Evolutionary conservation across 352 stramenopile genomes (phyloP).

Genomic region (Halophytophthora polymorphica): DNA sequence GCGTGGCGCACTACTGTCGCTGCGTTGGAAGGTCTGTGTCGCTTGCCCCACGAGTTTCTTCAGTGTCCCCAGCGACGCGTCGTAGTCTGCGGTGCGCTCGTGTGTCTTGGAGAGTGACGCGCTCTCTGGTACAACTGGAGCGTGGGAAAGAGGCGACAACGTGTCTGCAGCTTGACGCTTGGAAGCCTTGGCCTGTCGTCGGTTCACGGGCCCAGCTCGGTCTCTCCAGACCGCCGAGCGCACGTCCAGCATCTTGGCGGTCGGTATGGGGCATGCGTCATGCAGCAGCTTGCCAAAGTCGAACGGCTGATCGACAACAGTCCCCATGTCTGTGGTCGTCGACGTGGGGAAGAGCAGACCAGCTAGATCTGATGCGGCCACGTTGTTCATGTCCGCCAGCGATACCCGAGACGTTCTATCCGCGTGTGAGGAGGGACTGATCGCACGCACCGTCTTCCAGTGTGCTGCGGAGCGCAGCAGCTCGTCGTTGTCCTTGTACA

Average conservation of each 20-base stretch:
- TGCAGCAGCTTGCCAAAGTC: slow-evolving; percentile 57
- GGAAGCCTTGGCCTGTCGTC: slow-evolving; percentile 5
- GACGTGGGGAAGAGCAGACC: slow-evolving; percentile 51
- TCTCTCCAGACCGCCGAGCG: slow-evolving; percentile 37
- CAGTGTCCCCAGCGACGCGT: slow-evolving; percentile 11
- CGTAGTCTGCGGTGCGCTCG: slow-evolving; percentile 3
- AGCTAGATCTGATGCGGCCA: slow-evolving; percentile 54
- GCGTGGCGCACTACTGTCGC: neutral
- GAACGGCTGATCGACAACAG: slow-evolving; percentile 26
- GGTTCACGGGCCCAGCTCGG: slow-evolving; percentile 4
- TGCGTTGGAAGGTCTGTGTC: slow-evolving; percentile 21
- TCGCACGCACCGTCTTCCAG: slow-evolving; percentile 37
- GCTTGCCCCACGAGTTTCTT: slow-evolving; percentile 23
- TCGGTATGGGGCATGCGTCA: slow-evolving; percentile 55
- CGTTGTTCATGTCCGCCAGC: slow-evolving; percentile 56
- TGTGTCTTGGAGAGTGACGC: slow-evolving; percentile 14
- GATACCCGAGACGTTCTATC: slow-evolving; percentile 28
- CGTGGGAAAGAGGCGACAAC: slow-evolving; percentile 21
- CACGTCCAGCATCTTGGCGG: slow-evolving; percentile 66
- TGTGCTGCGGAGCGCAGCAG: slow-evolving; percentile 50
- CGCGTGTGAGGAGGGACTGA: slow-evolving; percentile 1
- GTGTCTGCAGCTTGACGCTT: neutral
- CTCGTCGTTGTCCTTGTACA: slow-evolving; percentile 89
- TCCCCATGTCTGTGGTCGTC: neutral
- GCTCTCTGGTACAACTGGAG: slow-evolving; percentile 17